phyloP scores from a whole-genome alignment of 371 early-diverging fungal species.

The Catenaria anguillulae region DNA sequence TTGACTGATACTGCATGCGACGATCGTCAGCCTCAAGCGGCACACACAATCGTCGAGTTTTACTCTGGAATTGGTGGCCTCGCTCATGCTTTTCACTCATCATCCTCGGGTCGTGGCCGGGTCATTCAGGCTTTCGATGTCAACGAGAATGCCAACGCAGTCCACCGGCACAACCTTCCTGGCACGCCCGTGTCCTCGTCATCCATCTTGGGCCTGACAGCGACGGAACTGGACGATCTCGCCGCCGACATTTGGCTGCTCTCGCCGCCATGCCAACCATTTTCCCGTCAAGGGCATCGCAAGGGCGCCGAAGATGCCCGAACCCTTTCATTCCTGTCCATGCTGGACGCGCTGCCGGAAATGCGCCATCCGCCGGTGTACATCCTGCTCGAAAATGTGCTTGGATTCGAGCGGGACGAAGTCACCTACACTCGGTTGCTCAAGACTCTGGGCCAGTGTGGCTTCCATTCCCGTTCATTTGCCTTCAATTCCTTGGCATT shows the following conservation, averaged over 20 bases:
- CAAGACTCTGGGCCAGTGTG: neutral
- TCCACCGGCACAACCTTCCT: slow-evolving; percentile 9
- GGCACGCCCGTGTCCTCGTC: neutral
- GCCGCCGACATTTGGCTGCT: slow-evolving; percentile 8
- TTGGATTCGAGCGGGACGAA: slow-evolving; percentile 12
- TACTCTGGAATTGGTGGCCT: neutral
- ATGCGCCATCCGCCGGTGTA: slow-evolving; percentile 9
- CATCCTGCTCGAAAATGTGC: slow-evolving; percentile 14
- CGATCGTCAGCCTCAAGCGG: too few species aligned
- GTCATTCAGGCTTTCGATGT: slow-evolving; percentile 10
- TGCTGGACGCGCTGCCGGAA: slow-evolving; percentile 9
- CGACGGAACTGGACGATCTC: slow-evolving; percentile 7
- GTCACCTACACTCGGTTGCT: slow-evolving; percentile 1
- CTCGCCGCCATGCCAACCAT: slow-evolving; percentile 17
- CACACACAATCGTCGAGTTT: neutral
- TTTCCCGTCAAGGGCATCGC: slow-evolving; percentile 12
- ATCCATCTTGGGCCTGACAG: slow-evolving; percentile 9
- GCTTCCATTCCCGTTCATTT: slow-evolving; percentile 8
- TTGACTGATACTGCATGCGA: too few species aligned
- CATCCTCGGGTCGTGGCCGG: too few species aligned
- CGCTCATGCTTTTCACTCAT: too few species aligned
- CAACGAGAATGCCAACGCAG: slow-evolving; percentile 12
- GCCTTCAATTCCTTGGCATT: slow-evolving; percentile 8
- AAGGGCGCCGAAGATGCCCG: slow-evolving; percentile 9
- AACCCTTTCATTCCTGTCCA: slow-evolving; percentile 7